Conservation (phyloP, 2,329 filamentous ascomycete genomes). For the Colletotrichum abscissum region DNA sequence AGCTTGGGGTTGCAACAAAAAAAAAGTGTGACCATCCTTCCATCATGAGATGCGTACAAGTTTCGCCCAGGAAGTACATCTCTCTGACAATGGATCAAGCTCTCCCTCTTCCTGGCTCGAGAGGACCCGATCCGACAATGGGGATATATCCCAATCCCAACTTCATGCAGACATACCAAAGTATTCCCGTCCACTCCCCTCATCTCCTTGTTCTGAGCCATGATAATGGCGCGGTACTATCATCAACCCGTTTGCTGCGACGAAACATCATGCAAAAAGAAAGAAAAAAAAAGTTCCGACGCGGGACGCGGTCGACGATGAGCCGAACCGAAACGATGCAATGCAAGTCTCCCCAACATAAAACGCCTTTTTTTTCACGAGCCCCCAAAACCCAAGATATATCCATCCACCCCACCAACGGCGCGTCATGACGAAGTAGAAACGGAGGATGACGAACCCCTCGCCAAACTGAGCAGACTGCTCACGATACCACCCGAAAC, state of each 20-base stretch:
- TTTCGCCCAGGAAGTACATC: not conserved
- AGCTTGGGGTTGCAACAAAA: not conserved
- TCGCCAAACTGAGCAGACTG: slow-evolving; percentile 61
- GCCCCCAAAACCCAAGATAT: not conserved
- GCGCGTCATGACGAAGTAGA: slow-evolving; percentile 21
- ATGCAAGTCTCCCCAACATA: not conserved
- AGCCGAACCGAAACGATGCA: not conserved
- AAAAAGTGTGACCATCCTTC: too few species aligned
- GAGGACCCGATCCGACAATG: not conserved
- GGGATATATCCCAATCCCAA: slow-evolving; percentile 1
- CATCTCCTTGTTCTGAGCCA: not conserved
- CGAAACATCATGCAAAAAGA: not conserved
- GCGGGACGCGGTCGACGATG: not conserved
- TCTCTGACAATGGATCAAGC: slow-evolving; percentile 10
- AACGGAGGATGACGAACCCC: slow-evolving; percentile 35
- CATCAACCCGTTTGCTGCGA: not conserved
- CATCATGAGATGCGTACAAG: not conserved
- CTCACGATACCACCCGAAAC: slow-evolving; percentile 62
- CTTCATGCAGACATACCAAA: not conserved
- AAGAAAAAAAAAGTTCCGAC: not conserved
- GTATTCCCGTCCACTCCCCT: too few species aligned
- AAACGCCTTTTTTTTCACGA: not conserved
- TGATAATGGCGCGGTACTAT: not conserved
- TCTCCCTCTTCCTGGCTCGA: not conserved
- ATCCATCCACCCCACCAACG: too few species aligned